Percentiles rank a stretch among this genome's conserved stretches.
Conservation (phyloP, 257 asterid genomes). For the Solanum raphanifolium region DNA sequence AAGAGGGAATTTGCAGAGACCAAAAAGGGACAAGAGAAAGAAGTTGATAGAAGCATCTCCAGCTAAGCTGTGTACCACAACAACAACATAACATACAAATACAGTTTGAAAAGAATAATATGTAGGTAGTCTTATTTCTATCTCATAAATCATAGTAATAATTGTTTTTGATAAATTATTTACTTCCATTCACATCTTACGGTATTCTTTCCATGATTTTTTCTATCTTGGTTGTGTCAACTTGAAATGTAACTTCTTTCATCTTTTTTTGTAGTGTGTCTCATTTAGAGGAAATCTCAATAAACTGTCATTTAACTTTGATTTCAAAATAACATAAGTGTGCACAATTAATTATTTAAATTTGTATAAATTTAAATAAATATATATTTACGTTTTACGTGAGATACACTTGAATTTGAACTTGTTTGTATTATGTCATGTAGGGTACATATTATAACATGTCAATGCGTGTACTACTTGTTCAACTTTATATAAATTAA, state of each 20-base stretch:
- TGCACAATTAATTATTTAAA: too few species aligned
- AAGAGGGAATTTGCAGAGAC: neutral
- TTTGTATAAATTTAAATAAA: too few species aligned
- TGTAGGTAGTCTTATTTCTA: too few species aligned
- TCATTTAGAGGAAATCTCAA: too few species aligned
- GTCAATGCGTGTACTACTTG: too few species aligned
- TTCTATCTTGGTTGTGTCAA: neutral
- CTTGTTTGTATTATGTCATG: neutral
- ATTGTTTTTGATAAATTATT: neutral
- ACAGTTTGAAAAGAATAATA: too few species aligned
- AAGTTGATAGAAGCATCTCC: neutral
- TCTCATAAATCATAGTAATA: accelerated
- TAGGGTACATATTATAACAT: too few species aligned
- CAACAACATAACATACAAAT: neutral
- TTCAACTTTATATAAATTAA: too few species aligned
- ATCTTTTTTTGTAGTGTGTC: too few species aligned
- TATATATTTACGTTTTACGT: accelerated
- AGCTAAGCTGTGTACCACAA: neutral
- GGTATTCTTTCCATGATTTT: neutral
- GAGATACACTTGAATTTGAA: too few species aligned
- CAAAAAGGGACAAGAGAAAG: neutral
- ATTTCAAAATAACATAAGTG: too few species aligned
- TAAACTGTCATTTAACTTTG: too few species aligned
- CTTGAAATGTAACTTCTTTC: neutral
- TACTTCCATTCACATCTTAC: neutral